Evolutionary conservation across 2,329 filamentous ascomycete species (phyloP).

Genomic region (Dactylellina parvicollis): DNA sequence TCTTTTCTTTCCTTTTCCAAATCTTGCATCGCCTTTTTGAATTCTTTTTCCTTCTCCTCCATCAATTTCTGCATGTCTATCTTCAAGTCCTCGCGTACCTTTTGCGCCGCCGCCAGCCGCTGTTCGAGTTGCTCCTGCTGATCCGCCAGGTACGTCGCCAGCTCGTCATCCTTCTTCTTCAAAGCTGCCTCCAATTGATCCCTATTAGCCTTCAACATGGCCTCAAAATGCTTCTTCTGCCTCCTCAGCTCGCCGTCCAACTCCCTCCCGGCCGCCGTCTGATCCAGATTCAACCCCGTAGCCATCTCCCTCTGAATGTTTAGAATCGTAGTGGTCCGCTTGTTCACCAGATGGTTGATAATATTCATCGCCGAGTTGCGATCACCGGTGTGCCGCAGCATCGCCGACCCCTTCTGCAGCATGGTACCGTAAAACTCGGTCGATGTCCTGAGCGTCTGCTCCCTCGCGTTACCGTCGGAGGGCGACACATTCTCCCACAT

Average conservation of each 20-base stretch:
- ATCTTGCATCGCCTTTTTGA: background rate
- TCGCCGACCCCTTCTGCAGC: background rate
- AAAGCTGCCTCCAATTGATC: background rate
- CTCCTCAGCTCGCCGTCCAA: background rate
- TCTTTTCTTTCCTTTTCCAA: background rate
- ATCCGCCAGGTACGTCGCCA: background rate
- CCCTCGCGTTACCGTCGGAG: background rate
- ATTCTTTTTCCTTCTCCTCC: background rate
- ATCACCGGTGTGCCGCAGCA: background rate
- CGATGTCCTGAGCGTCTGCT: background rate
- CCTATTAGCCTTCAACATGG: conserved; percentile 1
- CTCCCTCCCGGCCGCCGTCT: background rate
- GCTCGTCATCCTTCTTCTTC: background rate
- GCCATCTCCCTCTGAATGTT: conserved; percentile 2
- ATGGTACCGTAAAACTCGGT: conserved; percentile 5
- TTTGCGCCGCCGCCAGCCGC: background rate
- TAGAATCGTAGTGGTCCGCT: conserved; percentile 3
- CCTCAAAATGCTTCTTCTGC: conserved; percentile 6
- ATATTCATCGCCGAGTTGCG: conserved; percentile 6
- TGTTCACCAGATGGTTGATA: conserved; percentile 4
- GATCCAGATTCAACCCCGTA: background rate
- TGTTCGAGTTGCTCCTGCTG: background rate
- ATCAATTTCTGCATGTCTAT: background rate
- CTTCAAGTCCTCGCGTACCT: background rate
- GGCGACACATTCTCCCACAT: conserved; percentile 61